Conservation (phyloP, 2,329 filamentous ascomycete genomes). For the Alternaria ethzedia region DNA sequence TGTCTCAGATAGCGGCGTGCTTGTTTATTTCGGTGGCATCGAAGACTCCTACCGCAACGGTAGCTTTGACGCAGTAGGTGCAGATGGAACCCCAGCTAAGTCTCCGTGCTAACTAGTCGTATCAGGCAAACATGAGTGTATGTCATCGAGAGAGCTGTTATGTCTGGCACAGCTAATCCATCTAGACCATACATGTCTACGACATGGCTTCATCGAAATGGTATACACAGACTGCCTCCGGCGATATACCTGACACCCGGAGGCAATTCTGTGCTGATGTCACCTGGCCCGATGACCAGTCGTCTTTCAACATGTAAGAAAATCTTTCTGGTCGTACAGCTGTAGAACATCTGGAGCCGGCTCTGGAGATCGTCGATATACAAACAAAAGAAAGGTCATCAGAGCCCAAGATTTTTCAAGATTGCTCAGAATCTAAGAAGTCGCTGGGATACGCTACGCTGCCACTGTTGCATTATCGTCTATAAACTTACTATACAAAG, state of each 20-base stretch:
- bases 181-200: constrained; percentile 62
- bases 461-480: neutral
- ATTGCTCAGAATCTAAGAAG: neutral
- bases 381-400: neutral
- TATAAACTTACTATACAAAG: neutral
- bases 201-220: constrained; percentile 66
- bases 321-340: neutral
- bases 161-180: constrained; percentile 29
- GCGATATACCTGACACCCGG: constrained; percentile 59
- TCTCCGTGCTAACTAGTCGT: neutral
- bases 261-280: constrained; percentile 68
- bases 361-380: neutral
- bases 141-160: neutral
- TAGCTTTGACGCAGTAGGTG: constrained; percentile 46
- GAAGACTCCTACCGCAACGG: constrained; percentile 57
- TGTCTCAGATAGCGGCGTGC: constrained; percentile 63
- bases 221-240: constrained; percentile 65
- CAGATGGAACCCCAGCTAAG: neutral
- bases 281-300: constrained; percentile 64
- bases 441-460: neutral
- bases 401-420: neutral
- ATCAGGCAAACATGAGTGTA: constrained; percentile 47
- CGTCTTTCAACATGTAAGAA: constrained; percentile 69
- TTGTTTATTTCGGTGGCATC: constrained; percentile 69
- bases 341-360: neutral